Conservation (phyloP, 1,139 yeast genomes). For the Waltiozyma sp. region DNA sequence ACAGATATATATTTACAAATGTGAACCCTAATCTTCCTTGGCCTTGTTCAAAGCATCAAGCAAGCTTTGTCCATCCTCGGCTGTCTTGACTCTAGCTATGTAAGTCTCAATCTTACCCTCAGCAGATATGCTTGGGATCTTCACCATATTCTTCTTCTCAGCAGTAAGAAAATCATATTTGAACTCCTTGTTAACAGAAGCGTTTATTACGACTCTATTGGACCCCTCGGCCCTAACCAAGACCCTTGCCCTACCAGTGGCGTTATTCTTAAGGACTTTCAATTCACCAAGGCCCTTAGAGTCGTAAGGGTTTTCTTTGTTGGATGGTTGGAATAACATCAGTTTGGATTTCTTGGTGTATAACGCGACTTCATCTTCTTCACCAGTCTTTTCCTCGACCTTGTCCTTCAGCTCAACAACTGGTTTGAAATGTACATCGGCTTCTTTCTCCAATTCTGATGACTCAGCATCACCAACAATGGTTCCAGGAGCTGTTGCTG, state of each 20-base stretch:
- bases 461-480: constrained; percentile 4
- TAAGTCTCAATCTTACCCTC: constrained; percentile 44
- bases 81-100: constrained; percentile 62
- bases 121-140: constrained; percentile 41
- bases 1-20: too few species aligned
- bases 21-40: constrained; percentile 10
- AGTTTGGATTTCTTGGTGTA: constrained; percentile 66
- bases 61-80: constrained; percentile 57
- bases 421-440: constrained; percentile 34
- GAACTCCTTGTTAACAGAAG: constrained; percentile 29
- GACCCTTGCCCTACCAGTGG: constrained; percentile 52
- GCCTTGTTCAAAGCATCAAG: constrained; percentile 41
- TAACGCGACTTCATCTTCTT: constrained; percentile 63
- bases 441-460: constrained; percentile 28
- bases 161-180: constrained; percentile 49
- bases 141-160: constrained; percentile 27
- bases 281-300: constrained; percentile 76
- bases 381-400: constrained; percentile 59
- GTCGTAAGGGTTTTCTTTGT: constrained; percentile 33
- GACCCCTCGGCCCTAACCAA: constrained; percentile 85
- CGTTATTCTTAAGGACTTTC: constrained; percentile 52
- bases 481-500: constrained; percentile 1
- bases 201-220: constrained; percentile 68
- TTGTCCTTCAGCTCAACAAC: constrained; percentile 36
- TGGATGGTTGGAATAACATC: constrained; percentile 44